Base-by-base conservation (phyloP, 495 filamentous ascomycete species). In the Penicillium arizonense region DNA sequence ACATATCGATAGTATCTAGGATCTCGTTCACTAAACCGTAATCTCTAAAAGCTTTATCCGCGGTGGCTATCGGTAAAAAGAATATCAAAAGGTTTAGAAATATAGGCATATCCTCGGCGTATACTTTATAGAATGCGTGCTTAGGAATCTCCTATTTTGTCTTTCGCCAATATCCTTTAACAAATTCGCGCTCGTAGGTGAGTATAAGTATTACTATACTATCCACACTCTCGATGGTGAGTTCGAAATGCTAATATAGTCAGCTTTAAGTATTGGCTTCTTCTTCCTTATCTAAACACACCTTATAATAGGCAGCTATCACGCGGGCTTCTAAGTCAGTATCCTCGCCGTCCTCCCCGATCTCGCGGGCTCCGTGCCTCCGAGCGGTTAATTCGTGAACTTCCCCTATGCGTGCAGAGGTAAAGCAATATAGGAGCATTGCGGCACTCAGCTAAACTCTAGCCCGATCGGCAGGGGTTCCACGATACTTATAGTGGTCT, bases 41-140 rank as follows among this genome's bases (percentile, higher is more conserved):
- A 32, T 55, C 36, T 28, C 44, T 24, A 10, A 59, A 52, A 21
- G 56, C 52, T n/a, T 40, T 30, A 37, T 55, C 56, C 14, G 36
- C 41, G 2, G 52, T 35, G 16, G 48, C 47, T 9, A 59, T 24
- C n/a, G 47, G 47, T 24, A 59, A 40, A 35, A 59, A 46, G 32
- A 59, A 59, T 33, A 41, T 45, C 1, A 59, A 37, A 24, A 59
- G 37, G 24, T 55, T 59, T n/a, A 55, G 30, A 33, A 59, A 43
- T 30, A 59, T 52, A 23, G 51, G 52, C 5, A 55, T 20, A n/a
- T 51, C 34, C 24, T 59, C 42, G 11, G 16, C 54, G 14, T 59
- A 59, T 9, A 47, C 20, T 49, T 55, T 37, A 42, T 55, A 55
- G 38, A 58, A 59, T 16, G 36, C 30, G 37, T 59, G 38, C 23